These are phyloP conservation scores for Leishmania gerbilli DNA, from an alignment of 208 protist genomes.

Conservation along the genomic window DNA sequence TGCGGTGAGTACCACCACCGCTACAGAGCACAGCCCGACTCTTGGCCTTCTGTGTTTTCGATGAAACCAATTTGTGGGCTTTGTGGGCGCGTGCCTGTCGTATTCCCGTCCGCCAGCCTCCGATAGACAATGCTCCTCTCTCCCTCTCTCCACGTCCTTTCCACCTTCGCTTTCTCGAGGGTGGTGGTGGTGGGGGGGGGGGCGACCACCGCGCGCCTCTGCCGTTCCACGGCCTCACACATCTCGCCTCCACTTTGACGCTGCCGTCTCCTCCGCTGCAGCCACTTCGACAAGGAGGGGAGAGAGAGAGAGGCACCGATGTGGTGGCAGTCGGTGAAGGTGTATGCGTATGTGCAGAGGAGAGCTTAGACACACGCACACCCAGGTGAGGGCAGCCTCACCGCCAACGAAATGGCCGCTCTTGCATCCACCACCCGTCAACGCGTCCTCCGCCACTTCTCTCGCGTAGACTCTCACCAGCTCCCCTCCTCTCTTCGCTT, in stretches of 20 bases:
- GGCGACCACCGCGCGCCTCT: neutral
- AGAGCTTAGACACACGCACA: neutral
- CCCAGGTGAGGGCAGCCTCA: neutral
- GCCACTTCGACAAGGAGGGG: neutral
- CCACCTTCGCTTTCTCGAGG: neutral
- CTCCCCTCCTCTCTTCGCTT: neutral
- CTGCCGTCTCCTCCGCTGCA: neutral
- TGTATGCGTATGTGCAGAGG: neutral
- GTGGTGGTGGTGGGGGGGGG: too few species aligned
- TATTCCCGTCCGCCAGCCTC: neutral
- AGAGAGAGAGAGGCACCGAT: neutral
- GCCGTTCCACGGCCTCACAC: neutral
- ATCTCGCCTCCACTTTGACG: neutral
- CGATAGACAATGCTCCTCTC: neutral
- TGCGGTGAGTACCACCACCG: neutral
- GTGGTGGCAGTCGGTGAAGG: neutral
- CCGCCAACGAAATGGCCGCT: neutral
- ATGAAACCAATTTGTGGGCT: too few species aligned
- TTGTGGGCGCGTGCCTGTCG: neutral
- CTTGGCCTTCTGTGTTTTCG: neutral
- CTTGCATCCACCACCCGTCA: neutral
- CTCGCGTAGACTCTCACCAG: neutral
- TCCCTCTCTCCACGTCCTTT: neutral
- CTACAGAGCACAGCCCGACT: neutral
- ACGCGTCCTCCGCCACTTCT: neutral